These are phyloP conservation scores for Scutellospora calospora DNA, from an alignment of 371 early-diverging fungal genomes.

Conservation along the genomic window DNA sequence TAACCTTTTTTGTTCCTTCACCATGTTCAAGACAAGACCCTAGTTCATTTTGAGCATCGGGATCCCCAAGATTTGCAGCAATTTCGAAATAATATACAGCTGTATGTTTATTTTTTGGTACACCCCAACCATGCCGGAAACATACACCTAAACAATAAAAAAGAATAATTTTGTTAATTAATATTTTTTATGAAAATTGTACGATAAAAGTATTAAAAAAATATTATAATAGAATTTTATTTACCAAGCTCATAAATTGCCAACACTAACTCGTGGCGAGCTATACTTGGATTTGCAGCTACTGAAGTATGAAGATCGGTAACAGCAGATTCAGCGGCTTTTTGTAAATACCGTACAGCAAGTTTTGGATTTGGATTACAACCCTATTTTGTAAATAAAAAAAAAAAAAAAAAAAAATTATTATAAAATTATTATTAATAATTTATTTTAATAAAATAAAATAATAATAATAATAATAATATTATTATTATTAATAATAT, in stretches of 20 bases:
- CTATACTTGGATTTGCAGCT: constrained; percentile 45
- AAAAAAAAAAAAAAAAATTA: not conserved
- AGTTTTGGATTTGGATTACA: constrained; percentile 70
- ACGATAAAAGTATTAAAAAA: not conserved
- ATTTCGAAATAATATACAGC: constrained; percentile 90
- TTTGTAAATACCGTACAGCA: constrained; percentile 79
- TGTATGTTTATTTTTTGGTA: constrained; percentile 76
- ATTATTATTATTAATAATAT: too few species aligned
- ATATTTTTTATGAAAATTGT: not conserved
- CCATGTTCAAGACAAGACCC: constrained; percentile 83
- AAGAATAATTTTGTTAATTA: not conserved
- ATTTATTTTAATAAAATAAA: too few species aligned
- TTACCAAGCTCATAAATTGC: constrained; percentile 83
- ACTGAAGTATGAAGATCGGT: constrained; percentile 54
- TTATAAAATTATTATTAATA: too few species aligned
- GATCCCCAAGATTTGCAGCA: constrained; percentile 89
- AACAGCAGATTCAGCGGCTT: constrained; percentile 79
- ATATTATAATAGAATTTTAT: not conserved
- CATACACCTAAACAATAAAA: constrained; percentile 55
- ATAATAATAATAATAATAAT: too few species aligned
- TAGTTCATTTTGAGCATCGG: constrained; percentile 89
- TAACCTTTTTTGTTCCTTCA: constrained; percentile 79
- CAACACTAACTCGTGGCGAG: constrained; percentile 68
- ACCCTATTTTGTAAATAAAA: constrained; percentile 54
- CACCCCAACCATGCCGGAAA: constrained; percentile 95